phyloP scores from a whole-genome alignment of 139 green algal species.

The Chloropicon primus region DNA sequence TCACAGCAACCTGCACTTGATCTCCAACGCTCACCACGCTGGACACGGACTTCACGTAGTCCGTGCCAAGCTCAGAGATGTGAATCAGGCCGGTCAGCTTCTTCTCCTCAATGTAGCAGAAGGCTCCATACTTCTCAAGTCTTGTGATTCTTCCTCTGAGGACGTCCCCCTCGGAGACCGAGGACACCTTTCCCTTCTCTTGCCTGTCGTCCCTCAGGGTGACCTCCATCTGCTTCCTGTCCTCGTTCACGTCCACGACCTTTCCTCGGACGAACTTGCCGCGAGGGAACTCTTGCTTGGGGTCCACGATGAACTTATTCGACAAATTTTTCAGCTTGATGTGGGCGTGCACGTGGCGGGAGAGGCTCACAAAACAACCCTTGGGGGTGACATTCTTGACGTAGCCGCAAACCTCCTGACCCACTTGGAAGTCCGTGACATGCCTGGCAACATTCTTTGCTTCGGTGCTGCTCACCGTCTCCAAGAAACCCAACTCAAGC shows the following conservation, averaged over 20 bases:
- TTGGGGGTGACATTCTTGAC: slow-evolving; percentile 39
- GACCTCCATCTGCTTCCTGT: slow-evolving; percentile 24
- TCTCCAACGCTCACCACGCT: not conserved
- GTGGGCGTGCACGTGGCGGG: slow-evolving; percentile 34
- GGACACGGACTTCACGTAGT: not conserved
- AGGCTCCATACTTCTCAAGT: slow-evolving; percentile 6
- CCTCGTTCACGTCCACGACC: slow-evolving; percentile 4
- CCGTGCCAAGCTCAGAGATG: slow-evolving; percentile 22
- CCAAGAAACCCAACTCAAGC: not conserved
- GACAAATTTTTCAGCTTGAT: slow-evolving; percentile 65
- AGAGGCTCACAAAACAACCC: slow-evolving; percentile 51
- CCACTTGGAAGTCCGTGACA: not conserved
- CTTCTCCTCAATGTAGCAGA: slow-evolving; percentile 20
- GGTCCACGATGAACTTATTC: slow-evolving; percentile 64
- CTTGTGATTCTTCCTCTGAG: not conserved
- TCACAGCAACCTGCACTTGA: not conserved
- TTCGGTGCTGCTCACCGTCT: not conserved
- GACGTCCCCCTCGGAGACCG: not conserved
- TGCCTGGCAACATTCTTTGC: not conserved
- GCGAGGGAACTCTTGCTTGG: slow-evolving; percentile 49
- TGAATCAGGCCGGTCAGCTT: slow-evolving; percentile 1
- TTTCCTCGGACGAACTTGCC: slow-evolving; percentile 40
- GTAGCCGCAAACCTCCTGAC: slow-evolving; percentile 37
- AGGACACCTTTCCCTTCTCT: slow-evolving; percentile 16
- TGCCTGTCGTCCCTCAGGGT: slow-evolving; percentile 22